A percentile compares a stretch with the other conserved stretches of the same genome.
Evolutionary conservation across 352 stramenopile genomes (phyloP).

Genomic region (Globisporangium ultimum): DNA sequence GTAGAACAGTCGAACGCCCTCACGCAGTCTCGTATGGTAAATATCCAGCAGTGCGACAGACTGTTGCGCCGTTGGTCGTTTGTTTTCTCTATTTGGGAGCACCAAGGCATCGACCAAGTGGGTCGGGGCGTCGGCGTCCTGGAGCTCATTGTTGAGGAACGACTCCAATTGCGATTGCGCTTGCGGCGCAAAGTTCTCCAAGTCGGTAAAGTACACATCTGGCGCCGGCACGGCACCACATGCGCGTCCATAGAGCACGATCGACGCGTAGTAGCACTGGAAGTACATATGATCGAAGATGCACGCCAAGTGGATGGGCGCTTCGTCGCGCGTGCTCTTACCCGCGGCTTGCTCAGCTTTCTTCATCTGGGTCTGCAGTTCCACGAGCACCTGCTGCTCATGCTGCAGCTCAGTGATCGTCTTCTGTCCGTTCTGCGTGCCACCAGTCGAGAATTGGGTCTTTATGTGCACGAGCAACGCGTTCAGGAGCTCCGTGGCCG

Average conservation of each 20-base stretch:
- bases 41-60: conserved; percentile 43
- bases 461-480: conserved; percentile 46
- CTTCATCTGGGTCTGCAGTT: conserved; percentile 47
- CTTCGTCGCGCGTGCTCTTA: conserved; percentile 46
- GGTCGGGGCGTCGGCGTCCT: conserved; percentile 9
- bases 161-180: conserved; percentile 35
- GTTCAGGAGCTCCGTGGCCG: conserved; percentile 42
- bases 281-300: conserved; percentile 82
- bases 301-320: conserved; percentile 62
- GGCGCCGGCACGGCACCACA: conserved; percentile 57
- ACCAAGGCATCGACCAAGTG: conserved; percentile 38
- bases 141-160: conserved; percentile 60
- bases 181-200: conserved; percentile 43
- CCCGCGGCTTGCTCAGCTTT: conserved; percentile 42
- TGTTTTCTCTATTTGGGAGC: conserved; percentile 26
- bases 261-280: conserved; percentile 61
- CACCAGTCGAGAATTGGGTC: conserved; percentile 44
- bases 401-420: conserved; percentile 41
- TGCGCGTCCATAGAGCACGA: conserved; percentile 68
- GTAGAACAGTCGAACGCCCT: conserved; percentile 78
- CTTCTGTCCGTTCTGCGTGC: conserved; percentile 70
- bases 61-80: conserved; percentile 13
- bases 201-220: conserved; percentile 51
- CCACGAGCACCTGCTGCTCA: conserved; percentile 50
- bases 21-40: conserved; percentile 53